Evolutionary conservation across 495 filamentous ascomycete species (phyloP), one percentile per base, ranked within the genome.

Genomic region (Xanthoparmelia taractica): DNA sequence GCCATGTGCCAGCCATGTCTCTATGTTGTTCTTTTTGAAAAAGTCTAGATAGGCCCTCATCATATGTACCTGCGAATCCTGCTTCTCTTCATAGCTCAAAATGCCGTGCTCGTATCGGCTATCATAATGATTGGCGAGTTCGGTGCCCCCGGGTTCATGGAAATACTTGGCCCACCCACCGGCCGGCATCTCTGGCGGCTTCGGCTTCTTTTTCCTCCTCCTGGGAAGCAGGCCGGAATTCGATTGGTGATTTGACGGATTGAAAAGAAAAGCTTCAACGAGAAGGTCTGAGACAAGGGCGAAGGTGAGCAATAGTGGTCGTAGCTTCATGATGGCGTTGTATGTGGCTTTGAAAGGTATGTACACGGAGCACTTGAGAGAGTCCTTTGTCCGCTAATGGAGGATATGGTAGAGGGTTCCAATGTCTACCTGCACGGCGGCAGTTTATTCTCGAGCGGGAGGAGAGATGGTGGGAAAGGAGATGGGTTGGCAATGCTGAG

Each of bases 1-100:
- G 29, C 91, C 91, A 73, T 96, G 91, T 40, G 89, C 88, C 66
- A 96, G 85, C 91, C 91, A 96, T 7, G 90, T 92, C 70, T 91
- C 87, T 61, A 90, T 72, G 0, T 81, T 79, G 36, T 89, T 79
- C 45, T 82, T 75, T 18, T 77, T 72, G 66, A 88, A 85, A 61
- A 82, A 85, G 23, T 82, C 77, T 17, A 94, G 77, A 76, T 92
- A 94, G 33, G 89, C 82, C 52, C 84, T 83, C 66, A 92, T 80
- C 65, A 94, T 82, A 68, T 87, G 79, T 10, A 79, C 79, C 60
- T 92, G 79, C 18, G 82, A 84, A 36, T 84, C 77, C 29, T 80
- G 77, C 69, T 87, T 84, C 55, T 85, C 78, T 62, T 80, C 82
- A 69, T 91, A 87, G 40, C 79, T 72, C 23, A 93, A 80, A 3